Conservation (phyloP, 805 yeast genomes). For the Kuraishia ogatae region DNA sequence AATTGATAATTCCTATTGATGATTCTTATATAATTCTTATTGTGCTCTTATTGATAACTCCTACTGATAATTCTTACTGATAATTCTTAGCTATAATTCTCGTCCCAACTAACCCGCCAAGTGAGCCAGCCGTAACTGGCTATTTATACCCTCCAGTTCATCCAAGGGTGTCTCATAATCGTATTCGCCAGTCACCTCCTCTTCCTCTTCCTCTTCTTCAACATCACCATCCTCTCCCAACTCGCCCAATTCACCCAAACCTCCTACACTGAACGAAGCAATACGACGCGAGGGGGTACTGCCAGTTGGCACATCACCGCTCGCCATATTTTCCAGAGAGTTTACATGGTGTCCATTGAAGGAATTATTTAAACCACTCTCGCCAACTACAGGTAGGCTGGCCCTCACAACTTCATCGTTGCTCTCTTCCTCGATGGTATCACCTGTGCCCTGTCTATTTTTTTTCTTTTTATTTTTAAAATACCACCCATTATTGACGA, state of each 20-base stretch:
- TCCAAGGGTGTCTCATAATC: neutral
- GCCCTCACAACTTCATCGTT: neutral
- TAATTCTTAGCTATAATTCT: no score
- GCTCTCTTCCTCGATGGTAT: constrained; percentile 1
- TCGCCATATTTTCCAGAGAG: neutral
- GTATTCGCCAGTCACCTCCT: neutral
- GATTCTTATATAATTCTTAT: no score
- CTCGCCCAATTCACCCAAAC: neutral
- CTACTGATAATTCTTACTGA: no score
- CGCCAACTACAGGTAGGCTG: neutral
- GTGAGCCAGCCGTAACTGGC: neutral
- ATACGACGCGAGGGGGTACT: neutral
- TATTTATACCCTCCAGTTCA: neutral
- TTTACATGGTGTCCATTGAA: neutral
- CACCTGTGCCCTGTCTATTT: neutral
- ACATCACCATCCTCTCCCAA: neutral
- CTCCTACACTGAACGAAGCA: neutral
- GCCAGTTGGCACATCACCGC: neutral
- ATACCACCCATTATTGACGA: neutral
- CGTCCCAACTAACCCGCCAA: neutral
- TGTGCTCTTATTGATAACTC: no score
- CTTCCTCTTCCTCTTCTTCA: neutral
- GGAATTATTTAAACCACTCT: neutral
- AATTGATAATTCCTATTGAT: no score
- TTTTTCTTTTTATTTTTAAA: constrained; percentile 1